These are phyloP conservation scores for Auricularia heimuer DNA, from an alignment of 768 basidiomycete genomes.

Conservation along the genomic window DNA sequence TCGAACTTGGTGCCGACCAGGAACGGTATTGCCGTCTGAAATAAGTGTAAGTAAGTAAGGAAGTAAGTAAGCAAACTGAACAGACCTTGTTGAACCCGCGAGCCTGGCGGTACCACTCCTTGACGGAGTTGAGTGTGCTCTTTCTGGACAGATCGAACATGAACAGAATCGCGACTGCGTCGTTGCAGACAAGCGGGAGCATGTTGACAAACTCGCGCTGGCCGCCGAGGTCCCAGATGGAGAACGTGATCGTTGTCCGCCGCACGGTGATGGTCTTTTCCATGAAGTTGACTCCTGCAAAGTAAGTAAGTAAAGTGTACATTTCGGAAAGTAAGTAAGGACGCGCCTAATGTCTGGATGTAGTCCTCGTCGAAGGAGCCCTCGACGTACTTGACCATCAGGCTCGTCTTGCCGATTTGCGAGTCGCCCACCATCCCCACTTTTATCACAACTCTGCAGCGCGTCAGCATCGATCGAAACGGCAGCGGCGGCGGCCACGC, in stretches of 20 bases:
- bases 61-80: slow-evolving; percentile 3
- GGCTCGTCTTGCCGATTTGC: slow-evolving; percentile 97
- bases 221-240: slow-evolving; percentile 80
- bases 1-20: slow-evolving; percentile 98
- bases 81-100: slow-evolving; percentile 96
- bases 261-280: slow-evolving; percentile 99
- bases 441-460: slow-evolving; percentile 80
- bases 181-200: too few species aligned
- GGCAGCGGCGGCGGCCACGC: neutral
- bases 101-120: slow-evolving; percentile 99
- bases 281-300: slow-evolving; percentile 94
- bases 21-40: slow-evolving; percentile 94
- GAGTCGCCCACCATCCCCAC: slow-evolving; percentile 99
- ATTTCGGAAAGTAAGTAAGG: neutral
- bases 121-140: slow-evolving; percentile 94
- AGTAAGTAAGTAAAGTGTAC: slow-evolving; percentile 4
- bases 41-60: neutral
- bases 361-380: slow-evolving; percentile 99
- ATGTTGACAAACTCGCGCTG: too few species aligned
- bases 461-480: neutral
- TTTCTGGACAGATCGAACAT: slow-evolving; percentile 91
- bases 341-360: slow-evolving; percentile 94
- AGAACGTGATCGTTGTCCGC: slow-evolving; percentile 97
- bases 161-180: too few species aligned
- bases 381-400: slow-evolving; percentile 99